Conservation (phyloP, 1,139 yeast genomes). For the Meyerozyma athensensis region DNA sequence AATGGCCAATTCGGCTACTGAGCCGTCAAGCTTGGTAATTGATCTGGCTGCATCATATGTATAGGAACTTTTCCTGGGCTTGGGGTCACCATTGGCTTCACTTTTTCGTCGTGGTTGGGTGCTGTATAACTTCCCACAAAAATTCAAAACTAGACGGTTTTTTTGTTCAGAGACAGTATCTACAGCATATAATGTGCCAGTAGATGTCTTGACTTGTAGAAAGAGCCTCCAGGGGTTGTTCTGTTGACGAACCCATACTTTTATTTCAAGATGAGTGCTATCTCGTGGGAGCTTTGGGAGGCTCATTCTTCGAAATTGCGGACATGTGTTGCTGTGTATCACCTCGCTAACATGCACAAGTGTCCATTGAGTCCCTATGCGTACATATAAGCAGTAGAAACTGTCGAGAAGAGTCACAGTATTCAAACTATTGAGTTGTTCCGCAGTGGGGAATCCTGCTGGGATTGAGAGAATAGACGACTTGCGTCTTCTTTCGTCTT, state of each 20-base stretch:
- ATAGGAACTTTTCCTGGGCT: constrained; percentile 19
- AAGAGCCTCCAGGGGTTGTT: constrained; percentile 1
- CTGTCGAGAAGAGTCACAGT: constrained; percentile 20
- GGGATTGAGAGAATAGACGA: neutral
- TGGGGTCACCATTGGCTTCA: neutral
- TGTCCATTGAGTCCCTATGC: constrained; percentile 10
- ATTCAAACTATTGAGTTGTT: constrained; percentile 12
- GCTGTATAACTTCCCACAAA: constrained; percentile 16
- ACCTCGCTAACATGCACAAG: constrained; percentile 37
- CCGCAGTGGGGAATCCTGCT: constrained; percentile 5
- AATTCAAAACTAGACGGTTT: constrained; percentile 17
- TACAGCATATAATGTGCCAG: constrained; percentile 22
- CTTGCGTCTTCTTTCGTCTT: neutral
- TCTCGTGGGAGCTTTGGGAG: constrained; percentile 19
- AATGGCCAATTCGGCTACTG: constrained; percentile 26
- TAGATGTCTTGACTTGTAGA: constrained; percentile 2
- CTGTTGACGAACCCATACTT: constrained; percentile 10
- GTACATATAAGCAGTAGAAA: constrained; percentile 25
- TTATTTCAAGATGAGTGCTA: constrained; percentile 4
- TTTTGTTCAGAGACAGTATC: constrained; percentile 5
- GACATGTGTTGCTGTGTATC: constrained; percentile 19
- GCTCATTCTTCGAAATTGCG: constrained; percentile 26
- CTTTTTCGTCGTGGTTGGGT: constrained; percentile 5
- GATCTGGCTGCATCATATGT: constrained; percentile 34
- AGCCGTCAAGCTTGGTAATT: constrained; percentile 24